Base-by-base conservation (phyloP, 2,329 filamentous ascomycete species). In the Clarireedia sp. region DNA sequence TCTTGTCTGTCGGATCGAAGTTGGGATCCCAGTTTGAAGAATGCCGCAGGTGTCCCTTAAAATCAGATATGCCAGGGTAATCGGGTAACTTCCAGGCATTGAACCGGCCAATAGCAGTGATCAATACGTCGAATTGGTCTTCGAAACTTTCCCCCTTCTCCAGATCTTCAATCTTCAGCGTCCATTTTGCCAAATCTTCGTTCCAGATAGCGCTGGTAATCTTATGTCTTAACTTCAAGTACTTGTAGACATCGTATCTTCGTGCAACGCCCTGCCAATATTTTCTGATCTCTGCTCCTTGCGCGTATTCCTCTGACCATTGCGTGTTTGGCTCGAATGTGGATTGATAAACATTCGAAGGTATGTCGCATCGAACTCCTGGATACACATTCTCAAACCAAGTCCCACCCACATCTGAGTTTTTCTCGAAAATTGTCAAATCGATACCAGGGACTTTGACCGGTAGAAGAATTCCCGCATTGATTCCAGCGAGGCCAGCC, bases 221-320 rank as follows among this genome's bases (percentile, higher is more conserved):
- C n/a, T 74, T 74, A 23, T 79, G 80, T 8, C 75, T 70, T 9
- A 83, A 73, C 54, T 77, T 75, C 1, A 82, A 70, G 51, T 79
- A 76, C 36, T 78, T 72, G 65, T 87, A 83, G 1, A 88, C 78
- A 53, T 82, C 75, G 66, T 87, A 78, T 61, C 88, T 86, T 7
- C 72, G 72, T 0, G 85, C 83, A 3, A 86, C 68, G 0, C 68
- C 68, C 61, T 86, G 76, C 82, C 83, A 83, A 65, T 90, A 90
- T 16, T 80, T 75, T 6, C 75, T 71, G 57, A 90, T 89, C 67
- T 90, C 86, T 3, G 71, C 66, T 0, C 85, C 85, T 38, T 80
- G 79, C 0, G 85, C 79, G 63, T 87, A 89, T 57, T 83, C 76
- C 62, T 87, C 82, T 0, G 76, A 77, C 86, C 86, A 90, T 60